A percentile compares a stretch with the other conserved stretches of the same genome.
Evolutionary conservation across 306 rosid genomes (phyloP).

Genomic region (Hippophae tibetana): DNA sequence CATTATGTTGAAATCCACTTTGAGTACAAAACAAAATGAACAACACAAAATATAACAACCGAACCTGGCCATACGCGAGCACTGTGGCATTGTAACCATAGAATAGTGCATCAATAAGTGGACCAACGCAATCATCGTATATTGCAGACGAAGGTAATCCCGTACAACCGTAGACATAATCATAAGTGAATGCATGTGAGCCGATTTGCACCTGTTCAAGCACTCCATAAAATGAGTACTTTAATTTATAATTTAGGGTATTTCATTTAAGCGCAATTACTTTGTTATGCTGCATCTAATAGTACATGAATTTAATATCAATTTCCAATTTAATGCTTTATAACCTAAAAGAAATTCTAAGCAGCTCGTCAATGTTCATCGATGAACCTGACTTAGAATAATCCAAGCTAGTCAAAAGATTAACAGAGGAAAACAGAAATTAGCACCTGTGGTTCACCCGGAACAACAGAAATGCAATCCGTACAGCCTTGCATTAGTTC

Average conservation of each 20-base stretch:
- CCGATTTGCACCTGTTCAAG: constrained; percentile 70
- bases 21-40: not conserved
- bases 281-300: no score
- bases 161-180: constrained; percentile 55
- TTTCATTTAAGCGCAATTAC: no score
- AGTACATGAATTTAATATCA: no score
- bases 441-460: constrained; percentile 81
- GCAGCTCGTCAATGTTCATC: no score
- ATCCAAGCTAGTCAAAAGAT: not conserved
- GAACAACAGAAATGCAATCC: constrained; percentile 73
- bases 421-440: not conserved
- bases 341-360: no score
- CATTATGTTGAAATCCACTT: not conserved
- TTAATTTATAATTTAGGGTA: not conserved
- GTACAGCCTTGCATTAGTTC: constrained; percentile 87
- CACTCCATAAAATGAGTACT: not conserved
- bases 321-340: no score
- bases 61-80: constrained; percentile 95
- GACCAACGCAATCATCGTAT: constrained; percentile 79
- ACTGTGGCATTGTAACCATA: constrained; percentile 93
- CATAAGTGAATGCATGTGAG: constrained; percentile 75
- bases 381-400: not conserved
- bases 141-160: constrained; percentile 39
- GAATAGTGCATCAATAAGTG: constrained; percentile 73
- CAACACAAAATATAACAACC: not conserved